These are phyloP conservation scores for Lentinula lateritia DNA, from an alignment of 768 basidiomycete species.

Conservation along the genomic window DNA sequence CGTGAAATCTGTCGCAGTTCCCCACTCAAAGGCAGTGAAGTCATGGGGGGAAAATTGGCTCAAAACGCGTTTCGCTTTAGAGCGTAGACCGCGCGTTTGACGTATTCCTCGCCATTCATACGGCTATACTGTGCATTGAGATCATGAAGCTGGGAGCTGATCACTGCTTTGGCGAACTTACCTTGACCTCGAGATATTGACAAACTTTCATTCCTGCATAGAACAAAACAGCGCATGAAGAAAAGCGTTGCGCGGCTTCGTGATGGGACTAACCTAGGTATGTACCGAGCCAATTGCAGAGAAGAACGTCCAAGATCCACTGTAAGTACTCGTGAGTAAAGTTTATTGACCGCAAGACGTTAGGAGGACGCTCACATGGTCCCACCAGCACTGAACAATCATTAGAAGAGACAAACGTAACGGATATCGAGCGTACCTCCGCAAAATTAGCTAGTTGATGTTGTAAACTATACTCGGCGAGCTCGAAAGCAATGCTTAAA, in stretches of 20 bases:
- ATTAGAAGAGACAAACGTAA: conserved; percentile 16
- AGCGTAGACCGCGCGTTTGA: conserved; percentile 70
- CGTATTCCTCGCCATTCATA: conserved; percentile 83
- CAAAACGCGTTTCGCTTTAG: conserved; percentile 74
- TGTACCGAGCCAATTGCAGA: conserved; percentile 87
- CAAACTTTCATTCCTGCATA: conserved; percentile 77
- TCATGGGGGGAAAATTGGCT: conserved; percentile 86
- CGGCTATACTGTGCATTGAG: conserved; percentile 38
- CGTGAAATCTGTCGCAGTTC: conserved; percentile 64
- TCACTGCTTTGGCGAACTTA: conserved; percentile 19
- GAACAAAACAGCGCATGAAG: conserved; percentile 8
- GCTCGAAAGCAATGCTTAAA: conserved; percentile 80
- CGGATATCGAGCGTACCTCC: conserved; percentile 48
- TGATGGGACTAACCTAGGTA: conserved; percentile 53
- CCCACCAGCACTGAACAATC: conserved; percentile 78
- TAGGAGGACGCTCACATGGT: conserved; percentile 56
- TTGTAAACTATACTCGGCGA: conserved; percentile 84
- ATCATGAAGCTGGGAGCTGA: neutral
- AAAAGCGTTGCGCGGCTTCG: neutral
- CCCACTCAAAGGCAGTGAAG: conserved; percentile 88
- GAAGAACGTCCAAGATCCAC: conserved; percentile 84
- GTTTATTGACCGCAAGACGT: neutral
- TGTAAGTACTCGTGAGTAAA: conserved; percentile 19
- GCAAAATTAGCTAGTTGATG: conserved; percentile 87
- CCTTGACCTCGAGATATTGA: conserved; percentile 85